Conservation (phyloP, 495 filamentous ascomycete species). For the Aspergillus heteromorphus region DNA sequence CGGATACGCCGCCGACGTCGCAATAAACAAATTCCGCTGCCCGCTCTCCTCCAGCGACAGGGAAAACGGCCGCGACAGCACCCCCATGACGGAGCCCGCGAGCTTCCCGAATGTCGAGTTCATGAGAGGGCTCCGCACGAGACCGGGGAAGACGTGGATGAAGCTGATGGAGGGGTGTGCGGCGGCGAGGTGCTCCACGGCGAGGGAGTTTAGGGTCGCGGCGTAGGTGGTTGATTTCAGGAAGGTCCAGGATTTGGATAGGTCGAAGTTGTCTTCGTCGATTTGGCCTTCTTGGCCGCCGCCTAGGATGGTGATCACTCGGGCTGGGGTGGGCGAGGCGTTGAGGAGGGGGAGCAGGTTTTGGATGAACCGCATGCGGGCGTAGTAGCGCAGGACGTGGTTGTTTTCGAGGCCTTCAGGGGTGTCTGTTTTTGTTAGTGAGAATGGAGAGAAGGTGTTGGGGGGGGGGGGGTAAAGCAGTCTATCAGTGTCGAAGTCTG, state of each 20-base stretch:
- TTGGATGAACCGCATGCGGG: conserved; percentile 55
- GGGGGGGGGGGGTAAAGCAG: background rate
- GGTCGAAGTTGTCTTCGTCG: conserved; percentile 40
- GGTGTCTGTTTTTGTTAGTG: conserved; percentile 39
- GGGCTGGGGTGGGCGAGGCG: conserved; percentile 38
- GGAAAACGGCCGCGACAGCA: conserved; percentile 24
- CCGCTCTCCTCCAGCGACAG: conserved; percentile 42
- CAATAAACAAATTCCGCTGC: conserved; percentile 49
- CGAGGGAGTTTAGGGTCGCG: conserved; percentile 45
- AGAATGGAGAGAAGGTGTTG: too few relatives aligned
- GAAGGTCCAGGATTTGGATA: conserved; percentile 20
- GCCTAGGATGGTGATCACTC: conserved; percentile 54
- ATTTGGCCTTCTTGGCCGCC: conserved; percentile 51
- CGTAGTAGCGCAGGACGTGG: conserved; percentile 53
- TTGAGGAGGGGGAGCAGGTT: conserved; percentile 59
- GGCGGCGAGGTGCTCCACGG: conserved; percentile 42
- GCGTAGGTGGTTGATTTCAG: conserved; percentile 34
- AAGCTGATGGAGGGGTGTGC: conserved; percentile 51
- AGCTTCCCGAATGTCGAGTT: conserved; percentile 13
- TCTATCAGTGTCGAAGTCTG: too few relatives aligned
- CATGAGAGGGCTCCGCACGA: conserved; percentile 39
- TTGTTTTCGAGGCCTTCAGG: conserved; percentile 52
- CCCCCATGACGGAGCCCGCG: conserved; percentile 4
- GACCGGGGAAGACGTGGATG: conserved; percentile 52
- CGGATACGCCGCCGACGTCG: conserved; percentile 48